Conservation (phyloP, 1,284 basidiomycete genomes). For the Pseudomicrostroma phylloplanum region DNA sequence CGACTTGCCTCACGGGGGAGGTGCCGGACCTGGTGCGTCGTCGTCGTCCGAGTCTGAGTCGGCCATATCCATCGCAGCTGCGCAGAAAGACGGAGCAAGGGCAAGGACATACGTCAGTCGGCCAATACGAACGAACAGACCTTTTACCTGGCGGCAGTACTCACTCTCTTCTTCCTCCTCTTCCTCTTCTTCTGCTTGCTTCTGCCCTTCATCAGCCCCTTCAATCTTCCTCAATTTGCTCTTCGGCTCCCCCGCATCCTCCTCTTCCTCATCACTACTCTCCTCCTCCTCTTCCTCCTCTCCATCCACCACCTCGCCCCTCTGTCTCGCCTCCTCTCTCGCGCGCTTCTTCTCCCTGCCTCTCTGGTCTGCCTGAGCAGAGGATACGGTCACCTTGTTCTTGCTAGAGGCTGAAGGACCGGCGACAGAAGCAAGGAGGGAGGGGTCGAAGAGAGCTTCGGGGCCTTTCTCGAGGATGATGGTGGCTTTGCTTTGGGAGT, state of each 20-base stretch:
- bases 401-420: conserved; percentile 9
- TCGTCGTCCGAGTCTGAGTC: conserved; percentile 51
- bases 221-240: conserved; percentile 21
- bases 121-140: not conserved
- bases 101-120: not conserved
- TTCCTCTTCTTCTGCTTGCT: conserved; percentile 29
- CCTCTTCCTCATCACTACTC: conserved; percentile 18
- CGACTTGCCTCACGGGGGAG: not conserved
- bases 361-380: conserved; percentile 59
- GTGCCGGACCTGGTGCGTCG: not conserved
- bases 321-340: conserved; percentile 54
- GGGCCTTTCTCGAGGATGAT: conserved; percentile 36
- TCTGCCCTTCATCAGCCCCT: not conserved
- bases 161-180: conserved; percentile 58
- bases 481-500: conserved; percentile 75
- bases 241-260: conserved; percentile 11
- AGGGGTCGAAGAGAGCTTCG: conserved; percentile 32
- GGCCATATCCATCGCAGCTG: conserved; percentile 71
- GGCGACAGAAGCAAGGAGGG: conserved; percentile 12
- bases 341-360: conserved; percentile 61
- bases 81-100: not conserved
- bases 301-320: conserved; percentile 8
- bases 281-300: conserved; percentile 28
- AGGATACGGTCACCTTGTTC: conserved; percentile 50
- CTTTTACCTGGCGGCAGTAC: not conserved